These are phyloP conservation scores for Penicillium paneum DNA, from an alignment of 2,329 filamentous ascomycete species.

Conservation along the genomic window DNA sequence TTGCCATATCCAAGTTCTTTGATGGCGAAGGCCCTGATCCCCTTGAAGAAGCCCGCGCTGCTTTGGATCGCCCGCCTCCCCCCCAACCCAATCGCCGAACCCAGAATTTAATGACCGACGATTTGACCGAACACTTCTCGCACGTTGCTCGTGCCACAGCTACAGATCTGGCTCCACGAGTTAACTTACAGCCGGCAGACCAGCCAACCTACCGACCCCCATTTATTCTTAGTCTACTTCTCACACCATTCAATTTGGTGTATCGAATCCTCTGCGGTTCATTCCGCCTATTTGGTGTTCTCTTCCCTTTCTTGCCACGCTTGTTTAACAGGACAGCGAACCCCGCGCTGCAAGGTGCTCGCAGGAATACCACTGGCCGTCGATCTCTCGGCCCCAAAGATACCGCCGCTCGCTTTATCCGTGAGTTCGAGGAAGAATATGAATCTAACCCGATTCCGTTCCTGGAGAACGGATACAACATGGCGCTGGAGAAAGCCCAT, in stretches of 20 bases:
- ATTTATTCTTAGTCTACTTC: constrained; percentile 71
- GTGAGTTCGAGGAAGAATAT: constrained; percentile 94
- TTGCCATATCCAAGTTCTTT: constrained; percentile 96
- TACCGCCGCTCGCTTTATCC: constrained; percentile 80
- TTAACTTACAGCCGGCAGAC: constrained; percentile 70
- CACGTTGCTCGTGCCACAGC: constrained; percentile 38
- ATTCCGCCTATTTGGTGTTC: constrained; percentile 70
- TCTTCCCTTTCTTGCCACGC: constrained; percentile 77
- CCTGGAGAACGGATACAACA: constrained; percentile 84
- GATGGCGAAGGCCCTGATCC: constrained; percentile 87
- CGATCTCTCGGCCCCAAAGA: constrained; percentile 79
- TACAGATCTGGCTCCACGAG: constrained; percentile 70
- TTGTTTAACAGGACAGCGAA: constrained; percentile 48
- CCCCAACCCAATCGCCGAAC: constrained; percentile 61
- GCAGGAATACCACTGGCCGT: constrained; percentile 63
- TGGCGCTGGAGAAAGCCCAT: constrained; percentile 86
- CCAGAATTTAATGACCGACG: constrained; percentile 65
- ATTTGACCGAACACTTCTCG: constrained; percentile 35
- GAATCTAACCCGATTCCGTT: constrained; percentile 66
- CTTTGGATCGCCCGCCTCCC: constrained; percentile 57
- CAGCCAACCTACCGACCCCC: constrained; percentile 68
- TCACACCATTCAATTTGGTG: constrained; percentile 76
- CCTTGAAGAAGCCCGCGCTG: constrained; percentile 69
- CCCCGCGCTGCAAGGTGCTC: constrained; percentile 46
- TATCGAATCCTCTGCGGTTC: constrained; percentile 66